A percentile compares a stretch with the other conserved stretches of the same genome.
phyloP scores from a whole-genome alignment of 305 asterid species.

The Solanum hybrid region DNA sequence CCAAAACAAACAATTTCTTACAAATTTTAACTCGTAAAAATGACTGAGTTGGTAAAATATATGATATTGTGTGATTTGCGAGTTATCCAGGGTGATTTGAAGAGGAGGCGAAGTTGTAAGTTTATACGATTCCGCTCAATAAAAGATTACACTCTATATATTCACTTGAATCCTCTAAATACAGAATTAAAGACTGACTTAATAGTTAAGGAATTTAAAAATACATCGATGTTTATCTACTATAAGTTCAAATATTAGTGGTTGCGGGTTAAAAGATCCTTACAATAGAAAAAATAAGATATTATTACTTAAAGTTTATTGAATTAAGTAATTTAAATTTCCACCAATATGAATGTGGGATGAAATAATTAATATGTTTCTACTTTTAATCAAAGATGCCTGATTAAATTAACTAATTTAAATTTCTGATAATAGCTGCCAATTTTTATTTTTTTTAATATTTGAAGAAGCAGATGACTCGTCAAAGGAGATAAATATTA shows the following conservation, averaged over 20 bases:
- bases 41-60: not conserved
- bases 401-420: not conserved
- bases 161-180: no score
- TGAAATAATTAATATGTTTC: not conserved
- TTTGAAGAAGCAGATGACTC: not conserved
- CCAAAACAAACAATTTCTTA: not conserved
- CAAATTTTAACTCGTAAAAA: not conserved
- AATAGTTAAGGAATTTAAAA: not conserved
- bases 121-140: no score
- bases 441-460: not conserved
- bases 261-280: not conserved
- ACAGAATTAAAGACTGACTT: not conserved
- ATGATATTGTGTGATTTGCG: not conserved
- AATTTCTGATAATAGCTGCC: not conserved
- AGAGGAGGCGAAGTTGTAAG: not conserved
- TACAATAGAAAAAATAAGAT: no score
- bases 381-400: not conserved
- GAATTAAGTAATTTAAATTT: not conserved
- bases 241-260: not conserved
- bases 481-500: not conserved
- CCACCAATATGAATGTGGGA: not conserved
- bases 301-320: no score
- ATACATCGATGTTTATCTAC: not conserved
- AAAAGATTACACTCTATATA: no score
- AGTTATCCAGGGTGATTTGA: not conserved